phyloP scores from a whole-genome alignment of 2,329 filamentous ascomycete genomes.

The Intubia oerlemansii region DNA sequence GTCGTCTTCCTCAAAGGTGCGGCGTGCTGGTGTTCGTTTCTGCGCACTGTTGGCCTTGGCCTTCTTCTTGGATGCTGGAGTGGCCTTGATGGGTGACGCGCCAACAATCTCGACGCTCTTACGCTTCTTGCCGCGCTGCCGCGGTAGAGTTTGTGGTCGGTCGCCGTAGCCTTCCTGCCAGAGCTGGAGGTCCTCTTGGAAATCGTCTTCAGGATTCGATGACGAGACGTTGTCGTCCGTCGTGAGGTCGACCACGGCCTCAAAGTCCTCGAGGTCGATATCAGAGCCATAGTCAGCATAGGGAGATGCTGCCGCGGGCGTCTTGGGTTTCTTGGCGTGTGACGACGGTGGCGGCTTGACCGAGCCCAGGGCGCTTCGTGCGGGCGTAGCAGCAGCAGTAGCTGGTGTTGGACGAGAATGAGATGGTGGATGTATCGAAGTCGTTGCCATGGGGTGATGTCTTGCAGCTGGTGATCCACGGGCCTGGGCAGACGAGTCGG shows the following conservation, averaged over 20 bases:
- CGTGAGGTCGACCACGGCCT: slow-evolving; percentile 15
- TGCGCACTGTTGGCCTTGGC: slow-evolving; percentile 8
- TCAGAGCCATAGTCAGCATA: slow-evolving; percentile 10
- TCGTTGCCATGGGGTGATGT: too few relatives aligned
- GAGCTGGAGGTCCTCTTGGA: slow-evolving; percentile 15
- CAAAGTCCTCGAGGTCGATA: slow-evolving; percentile 11
- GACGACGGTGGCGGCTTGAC: too few relatives aligned
- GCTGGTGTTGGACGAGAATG: too few relatives aligned
- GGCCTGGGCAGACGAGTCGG: too few relatives aligned
- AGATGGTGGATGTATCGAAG: too few relatives aligned
- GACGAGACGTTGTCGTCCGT: slow-evolving; percentile 10
- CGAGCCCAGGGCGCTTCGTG: too few relatives aligned
- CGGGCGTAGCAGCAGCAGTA: too few relatives aligned
- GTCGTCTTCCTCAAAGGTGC: slow-evolving; percentile 4
- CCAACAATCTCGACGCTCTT: slow-evolving; percentile 27
- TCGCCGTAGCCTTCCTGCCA: slow-evolving; percentile 22
- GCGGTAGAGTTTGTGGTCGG: slow-evolving; percentile 17
- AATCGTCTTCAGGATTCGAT: slow-evolving; percentile 2
- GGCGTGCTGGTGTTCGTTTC: not conserved
- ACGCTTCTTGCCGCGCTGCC: slow-evolving; percentile 23
- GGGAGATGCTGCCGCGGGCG: slow-evolving; percentile 11
- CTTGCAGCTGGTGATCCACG: too few relatives aligned
- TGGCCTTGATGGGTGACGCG: slow-evolving; percentile 2
- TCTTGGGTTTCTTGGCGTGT: slow-evolving; percentile 5
- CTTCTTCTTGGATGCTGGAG: not conserved